Evolutionary conservation across 371 early-diverging fungal species (phyloP), one percentile per base, ranked within the genome.

Genomic region (Dinochytrium kinnereticum): DNA sequence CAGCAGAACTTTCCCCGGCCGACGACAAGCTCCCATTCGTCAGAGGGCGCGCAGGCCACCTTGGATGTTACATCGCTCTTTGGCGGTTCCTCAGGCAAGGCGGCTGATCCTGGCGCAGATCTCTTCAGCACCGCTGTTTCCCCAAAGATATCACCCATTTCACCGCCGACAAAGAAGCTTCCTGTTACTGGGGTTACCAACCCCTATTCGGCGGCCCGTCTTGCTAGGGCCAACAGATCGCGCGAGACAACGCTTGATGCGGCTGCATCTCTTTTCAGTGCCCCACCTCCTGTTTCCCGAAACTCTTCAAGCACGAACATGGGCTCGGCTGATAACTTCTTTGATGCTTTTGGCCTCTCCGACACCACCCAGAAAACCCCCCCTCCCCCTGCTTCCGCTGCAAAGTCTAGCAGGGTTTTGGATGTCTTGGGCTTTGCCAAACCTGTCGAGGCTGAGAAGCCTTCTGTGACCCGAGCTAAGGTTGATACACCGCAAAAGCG

Each of bases 171-270:
- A 5, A 53, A 53, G 55, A 53, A 26, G 55, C 5, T 26, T 5
- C n/a, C 55, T 53, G 55, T 5, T 21, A n/a, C 24, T 5, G 55
- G 55, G 7, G 55, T 26, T 5, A 36, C 34, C 36, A 68, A 68
- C 26, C 68, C 68, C 3, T 68, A 28, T 34, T 1, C 68, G 5
- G 50, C 68, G 1, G 68, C 68, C 15, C 3, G 68, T 15, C 34
- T 68, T 7, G 50, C 68, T 1, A 50, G 68, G 7, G 50, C 68
- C 19, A 51, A 13, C 51, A 19, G 68, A 17, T 68, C 68, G 33
- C 50, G 68, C 1, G 68, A 68, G 17, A 50, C 68, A 2, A 68
- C 68, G 30, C 19, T 68, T 21, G 68, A 68, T 51, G 68, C 68
- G 13, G 68, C 68, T 7, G 68, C 68, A 7, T 68, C 68, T 5